Evolutionary conservation across 2,329 filamentous ascomycete species (phyloP), one percentile per base, ranked within the genome.

Genomic region (Emmonsiellopsis sp.): DNA sequence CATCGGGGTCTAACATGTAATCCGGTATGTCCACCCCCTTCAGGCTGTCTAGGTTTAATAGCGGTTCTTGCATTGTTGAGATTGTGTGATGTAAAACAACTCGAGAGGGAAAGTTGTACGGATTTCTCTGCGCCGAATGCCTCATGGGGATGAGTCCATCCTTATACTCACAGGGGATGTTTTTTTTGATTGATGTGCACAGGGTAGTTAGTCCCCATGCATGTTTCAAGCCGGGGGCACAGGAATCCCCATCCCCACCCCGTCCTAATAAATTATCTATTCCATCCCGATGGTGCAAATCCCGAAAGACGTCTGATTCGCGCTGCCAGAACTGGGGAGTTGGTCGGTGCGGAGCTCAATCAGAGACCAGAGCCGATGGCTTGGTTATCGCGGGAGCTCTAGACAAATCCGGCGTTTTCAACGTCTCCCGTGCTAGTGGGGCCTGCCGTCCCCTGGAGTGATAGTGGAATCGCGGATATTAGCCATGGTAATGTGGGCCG

Each of bases 1-100:
- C 80, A 63, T 84, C 76, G 0, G 79, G 76, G 57, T 81, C 76
- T 15, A 77, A 72, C 52, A 83, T 71, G 59, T 82, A 84, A 65
- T 84, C 81, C 20, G 82, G 80, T 26, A 44, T 10, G 9, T 38
- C 35, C 9, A 38, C 35, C 35, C 35, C 35, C 35, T 9, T n/a
- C 13, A 38, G 35, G 35, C 35, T 38, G 13, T 38, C 35, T 9
- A 38, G 35, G 13, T 38, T 38, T n/a, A 38, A 38, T 38, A n/a
- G 13, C 9, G 35, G 13, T 38, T 38, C 35, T 38, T 38, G 35
- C 35, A 38, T 9, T 38, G 35, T 26, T 26, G 20, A 26, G 20
- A 5, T 26, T 26, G 20, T 26, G 20, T 26, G 20, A 26, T 26
- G 20, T 26, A 26, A 26, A 26, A 26, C 20, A 26, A 26, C 20